phyloP scores from a whole-genome alignment of 768 basidiomycete genomes.

The Trametes maxima region DNA sequence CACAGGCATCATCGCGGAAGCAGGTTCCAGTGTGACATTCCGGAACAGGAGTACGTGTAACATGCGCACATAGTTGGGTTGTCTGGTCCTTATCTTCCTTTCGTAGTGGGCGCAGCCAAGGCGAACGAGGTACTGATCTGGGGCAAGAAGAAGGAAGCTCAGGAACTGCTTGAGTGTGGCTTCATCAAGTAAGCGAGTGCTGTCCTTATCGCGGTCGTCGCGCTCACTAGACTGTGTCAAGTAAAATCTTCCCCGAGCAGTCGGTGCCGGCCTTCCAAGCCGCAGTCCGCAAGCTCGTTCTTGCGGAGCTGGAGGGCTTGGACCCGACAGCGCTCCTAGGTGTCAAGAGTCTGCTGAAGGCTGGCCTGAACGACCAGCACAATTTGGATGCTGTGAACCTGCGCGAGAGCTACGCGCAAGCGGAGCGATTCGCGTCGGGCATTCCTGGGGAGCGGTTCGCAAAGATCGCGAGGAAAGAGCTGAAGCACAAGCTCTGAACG shows the following conservation, averaged over 20 bases:
- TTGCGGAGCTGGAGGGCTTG: constrained; percentile 58
- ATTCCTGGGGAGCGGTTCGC: constrained; percentile 55
- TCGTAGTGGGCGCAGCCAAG: constrained; percentile 63
- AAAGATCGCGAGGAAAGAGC: constrained; percentile 62
- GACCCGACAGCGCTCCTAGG: constrained; percentile 55
- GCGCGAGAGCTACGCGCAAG: constrained; percentile 73
- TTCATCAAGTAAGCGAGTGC: constrained; percentile 59
- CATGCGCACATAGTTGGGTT: not conserved
- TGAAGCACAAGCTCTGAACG: constrained; percentile 60
- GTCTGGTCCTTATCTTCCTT: not conserved
- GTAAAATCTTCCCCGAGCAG: constrained; percentile 62
- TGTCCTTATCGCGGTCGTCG: not conserved
- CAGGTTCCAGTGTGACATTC: constrained; percentile 70
- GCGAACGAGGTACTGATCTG: constrained; percentile 74
- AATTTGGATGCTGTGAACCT: constrained; percentile 65
- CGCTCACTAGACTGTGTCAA: constrained; percentile 30
- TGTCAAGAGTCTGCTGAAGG: constrained; percentile 55
- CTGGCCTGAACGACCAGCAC: constrained; percentile 62
- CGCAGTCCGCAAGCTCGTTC: constrained; percentile 50
- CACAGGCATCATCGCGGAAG: constrained; percentile 66
- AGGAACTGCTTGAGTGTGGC: constrained; percentile 59
- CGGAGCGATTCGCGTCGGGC: constrained; percentile 63
- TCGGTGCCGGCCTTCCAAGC: constrained; percentile 54
- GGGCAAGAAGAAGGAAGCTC: constrained; percentile 64
- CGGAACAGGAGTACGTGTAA: constrained; percentile 57